phyloP scores from a whole-genome alignment of 1,139 yeast genomes.

The Saccharomyces hybrid region DNA sequence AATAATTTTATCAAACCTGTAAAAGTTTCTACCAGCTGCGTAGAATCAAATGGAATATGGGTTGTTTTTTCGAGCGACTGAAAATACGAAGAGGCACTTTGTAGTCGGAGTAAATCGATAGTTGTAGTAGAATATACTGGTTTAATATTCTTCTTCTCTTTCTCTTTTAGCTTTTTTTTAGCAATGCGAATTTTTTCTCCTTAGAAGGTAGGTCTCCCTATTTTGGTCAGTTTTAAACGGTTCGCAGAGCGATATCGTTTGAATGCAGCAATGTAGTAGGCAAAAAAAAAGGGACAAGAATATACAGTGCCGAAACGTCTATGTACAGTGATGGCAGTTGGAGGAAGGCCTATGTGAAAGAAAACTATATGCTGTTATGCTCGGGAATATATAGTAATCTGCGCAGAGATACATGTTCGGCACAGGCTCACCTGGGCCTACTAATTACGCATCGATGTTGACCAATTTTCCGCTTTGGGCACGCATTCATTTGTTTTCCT shows the following conservation, averaged over 20 bases:
- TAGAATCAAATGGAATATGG: background rate
- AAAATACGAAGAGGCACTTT: background rate
- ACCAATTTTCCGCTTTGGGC: background rate
- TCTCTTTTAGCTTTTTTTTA: background rate
- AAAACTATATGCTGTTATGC: background rate
- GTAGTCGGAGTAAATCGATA: background rate
- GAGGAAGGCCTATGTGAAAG: background rate
- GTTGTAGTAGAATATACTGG: background rate
- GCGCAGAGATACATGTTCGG: background rate
- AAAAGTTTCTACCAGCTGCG: background rate
- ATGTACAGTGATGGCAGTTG: background rate
- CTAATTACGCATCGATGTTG: background rate
- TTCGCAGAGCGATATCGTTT: slow-evolving; percentile 1
- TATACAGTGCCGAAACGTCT: background rate
- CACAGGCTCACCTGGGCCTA: background rate
- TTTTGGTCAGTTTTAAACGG: background rate
- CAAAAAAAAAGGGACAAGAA: background rate
- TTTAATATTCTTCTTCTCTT: background rate
- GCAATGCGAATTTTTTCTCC: background rate
- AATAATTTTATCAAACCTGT: background rate
- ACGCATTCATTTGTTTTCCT: background rate
- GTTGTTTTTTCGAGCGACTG: background rate
- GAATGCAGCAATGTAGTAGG: background rate
- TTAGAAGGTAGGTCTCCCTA: background rate
- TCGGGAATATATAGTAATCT: background rate